phyloP scores from a whole-genome alignment of 805 yeast species.

The Yarrowia keelungensis region DNA sequence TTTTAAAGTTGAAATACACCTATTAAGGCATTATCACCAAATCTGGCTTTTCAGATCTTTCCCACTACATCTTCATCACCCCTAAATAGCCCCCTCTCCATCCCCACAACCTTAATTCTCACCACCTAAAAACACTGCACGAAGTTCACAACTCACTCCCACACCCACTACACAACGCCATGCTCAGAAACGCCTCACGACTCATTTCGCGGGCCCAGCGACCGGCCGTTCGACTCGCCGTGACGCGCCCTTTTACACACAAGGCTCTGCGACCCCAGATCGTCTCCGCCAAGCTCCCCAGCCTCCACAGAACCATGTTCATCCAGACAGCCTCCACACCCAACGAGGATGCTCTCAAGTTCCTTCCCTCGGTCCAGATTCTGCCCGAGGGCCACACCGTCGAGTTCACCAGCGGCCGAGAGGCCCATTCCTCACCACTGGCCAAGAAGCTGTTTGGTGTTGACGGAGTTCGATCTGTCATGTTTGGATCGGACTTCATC shows the following conservation, averaged over 20 bases:
- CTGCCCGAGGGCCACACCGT: slow-evolving; percentile 62
- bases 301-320: slow-evolving; percentile 44
- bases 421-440: slow-evolving; percentile 75
- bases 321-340: slow-evolving; percentile 89
- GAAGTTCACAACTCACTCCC: neutral
- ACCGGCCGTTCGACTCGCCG: slow-evolving; percentile 17
- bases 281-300: slow-evolving; percentile 4
- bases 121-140: neutral
- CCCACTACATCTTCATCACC: no score
- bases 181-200: slow-evolving; percentile 22
- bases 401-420: slow-evolving; percentile 77
- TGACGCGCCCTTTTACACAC: slow-evolving; percentile 9
- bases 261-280: slow-evolving; percentile 30
- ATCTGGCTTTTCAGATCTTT: neutral
- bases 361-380: slow-evolving; percentile 75
- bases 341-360: slow-evolving; percentile 84
- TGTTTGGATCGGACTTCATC: slow-evolving; percentile 84
- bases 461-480: slow-evolving; percentile 76
- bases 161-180: slow-evolving; percentile 4
- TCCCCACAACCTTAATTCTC: neutral
- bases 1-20: neutral
- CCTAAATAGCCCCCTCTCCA: neutral
- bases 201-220: slow-evolving; percentile 16
- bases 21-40: neutral
- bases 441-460: slow-evolving; percentile 76